These are phyloP conservation scores for Hypsizygus marmoreus DNA, from an alignment of 768 basidiomycete genomes.

Conservation along the genomic window DNA sequence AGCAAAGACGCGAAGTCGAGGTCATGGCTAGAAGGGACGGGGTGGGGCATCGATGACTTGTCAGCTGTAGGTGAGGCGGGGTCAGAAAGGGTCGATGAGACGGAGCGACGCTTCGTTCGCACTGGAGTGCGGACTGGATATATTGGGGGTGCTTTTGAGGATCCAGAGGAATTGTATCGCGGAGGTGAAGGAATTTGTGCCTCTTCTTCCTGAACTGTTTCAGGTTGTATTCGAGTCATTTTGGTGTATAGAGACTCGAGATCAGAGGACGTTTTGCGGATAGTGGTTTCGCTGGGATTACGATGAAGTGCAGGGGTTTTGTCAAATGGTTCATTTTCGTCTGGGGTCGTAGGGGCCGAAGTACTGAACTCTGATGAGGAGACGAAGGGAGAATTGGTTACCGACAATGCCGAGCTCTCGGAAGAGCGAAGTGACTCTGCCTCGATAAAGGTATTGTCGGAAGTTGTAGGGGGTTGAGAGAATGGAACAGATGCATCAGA, in stretches of 20 bases:
- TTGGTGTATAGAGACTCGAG: slow-evolving; percentile 38
- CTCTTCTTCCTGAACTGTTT: slow-evolving; percentile 57
- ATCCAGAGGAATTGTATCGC: slow-evolving; percentile 28
- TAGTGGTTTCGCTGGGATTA: slow-evolving; percentile 60
- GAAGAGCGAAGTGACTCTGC: slow-evolving; percentile 44
- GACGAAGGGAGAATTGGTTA: slow-evolving; percentile 50
- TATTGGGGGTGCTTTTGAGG: slow-evolving; percentile 51
- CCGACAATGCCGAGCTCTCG: slow-evolving; percentile 56
- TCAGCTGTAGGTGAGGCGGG: slow-evolving; percentile 52
- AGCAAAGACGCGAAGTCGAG: slow-evolving; percentile 67
- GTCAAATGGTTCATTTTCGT: slow-evolving; percentile 52
- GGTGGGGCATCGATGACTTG: slow-evolving; percentile 39
- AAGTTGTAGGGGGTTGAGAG: slow-evolving; percentile 28
- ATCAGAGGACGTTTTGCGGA: slow-evolving; percentile 47
- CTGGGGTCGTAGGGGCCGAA: slow-evolving; percentile 61
- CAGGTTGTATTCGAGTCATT: slow-evolving; percentile 36
- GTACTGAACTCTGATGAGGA: slow-evolving; percentile 36
- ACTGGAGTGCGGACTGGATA: slow-evolving; percentile 85
- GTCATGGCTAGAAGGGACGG: slow-evolving; percentile 41
- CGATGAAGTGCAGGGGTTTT: slow-evolving; percentile 41
- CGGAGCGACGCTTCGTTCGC: slow-evolving; percentile 92
- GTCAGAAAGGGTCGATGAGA: slow-evolving; percentile 84
- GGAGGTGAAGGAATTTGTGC: slow-evolving; percentile 24
- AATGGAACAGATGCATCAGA: slow-evolving; percentile 29
- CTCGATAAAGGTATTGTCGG: slow-evolving; percentile 28